Evolutionary conservation across 495 filamentous ascomycete species (phyloP).

Genomic region (Daldinia loculata): DNA sequence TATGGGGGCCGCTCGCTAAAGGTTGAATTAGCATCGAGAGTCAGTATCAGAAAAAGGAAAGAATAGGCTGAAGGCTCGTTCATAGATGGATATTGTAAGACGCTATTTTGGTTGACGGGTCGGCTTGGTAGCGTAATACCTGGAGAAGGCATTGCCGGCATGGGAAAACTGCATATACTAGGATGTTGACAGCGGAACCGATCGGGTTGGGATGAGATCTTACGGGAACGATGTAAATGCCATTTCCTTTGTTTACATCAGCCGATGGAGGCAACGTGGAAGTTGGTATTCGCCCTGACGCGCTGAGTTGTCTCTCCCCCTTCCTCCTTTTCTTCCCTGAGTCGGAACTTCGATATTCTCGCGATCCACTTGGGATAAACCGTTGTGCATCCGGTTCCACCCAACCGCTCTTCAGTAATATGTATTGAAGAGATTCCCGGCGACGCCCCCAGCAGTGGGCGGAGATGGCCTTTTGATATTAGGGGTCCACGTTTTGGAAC

Average conservation of each 20-base stretch:
- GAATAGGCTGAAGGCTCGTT: neutral
- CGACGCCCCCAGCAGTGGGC: neutral
- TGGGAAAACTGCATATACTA: neutral
- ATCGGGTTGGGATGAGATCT: neutral
- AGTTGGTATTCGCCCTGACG: neutral
- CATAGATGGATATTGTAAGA: neutral
- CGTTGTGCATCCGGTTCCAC: neutral
- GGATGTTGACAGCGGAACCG: neutral
- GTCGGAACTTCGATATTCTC: neutral
- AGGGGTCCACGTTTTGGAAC: slow-evolving; percentile 19
- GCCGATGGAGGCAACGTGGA: neutral
- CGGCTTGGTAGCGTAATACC: neutral
- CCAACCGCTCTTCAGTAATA: neutral
- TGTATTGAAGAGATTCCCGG: neutral
- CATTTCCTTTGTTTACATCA: neutral
- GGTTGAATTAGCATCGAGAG: too few species aligned
- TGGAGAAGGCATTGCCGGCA: neutral
- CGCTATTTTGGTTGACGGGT: neutral
- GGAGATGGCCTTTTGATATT: neutral
- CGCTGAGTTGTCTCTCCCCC: neutral
- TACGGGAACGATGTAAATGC: neutral
- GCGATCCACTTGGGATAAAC: slow-evolving; percentile 2
- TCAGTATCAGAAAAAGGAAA: neutral
- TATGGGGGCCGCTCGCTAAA: neutral
- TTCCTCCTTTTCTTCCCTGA: neutral